A percentile compares a stretch with the other conserved stretches of the same genome.
These are phyloP conservation scores for Furcasterigmium sp. DNA, from an alignment of 2,329 filamentous ascomycete species.

Conservation along the genomic window DNA sequence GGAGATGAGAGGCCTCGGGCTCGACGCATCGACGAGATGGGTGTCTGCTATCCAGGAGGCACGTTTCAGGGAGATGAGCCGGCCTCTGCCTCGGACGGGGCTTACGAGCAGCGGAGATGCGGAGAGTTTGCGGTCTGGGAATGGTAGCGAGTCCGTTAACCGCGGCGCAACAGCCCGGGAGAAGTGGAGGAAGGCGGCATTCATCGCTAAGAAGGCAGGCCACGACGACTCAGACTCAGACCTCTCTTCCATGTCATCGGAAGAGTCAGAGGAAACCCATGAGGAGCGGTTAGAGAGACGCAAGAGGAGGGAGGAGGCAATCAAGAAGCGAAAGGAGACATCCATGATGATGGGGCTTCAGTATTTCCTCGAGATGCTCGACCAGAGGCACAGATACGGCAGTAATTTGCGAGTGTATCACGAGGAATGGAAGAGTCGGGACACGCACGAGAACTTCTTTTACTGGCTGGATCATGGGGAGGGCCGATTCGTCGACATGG, in stretches of 20 bases:
- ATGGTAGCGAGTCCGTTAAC: conserved; percentile 6
- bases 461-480: conserved; percentile 87
- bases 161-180: conserved; percentile 43
- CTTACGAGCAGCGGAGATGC: conserved; percentile 7
- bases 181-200: conserved; percentile 71
- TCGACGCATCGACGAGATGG: conserved; percentile 70
- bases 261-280: conserved; percentile 23
- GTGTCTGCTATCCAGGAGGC: conserved; percentile 58
- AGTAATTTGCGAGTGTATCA: conserved; percentile 79
- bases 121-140: conserved; percentile 7
- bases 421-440: conserved; percentile 70
- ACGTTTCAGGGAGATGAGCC: conserved; percentile 46
- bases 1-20: conserved; percentile 61
- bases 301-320: conserved; percentile 40
- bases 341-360: conserved; percentile 79
- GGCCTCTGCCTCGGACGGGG: conserved; percentile 30
- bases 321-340: conserved; percentile 54
- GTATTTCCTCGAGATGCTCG: conserved; percentile 83
- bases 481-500: conserved; percentile 64
- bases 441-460: conserved; percentile 85
- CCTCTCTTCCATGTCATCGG: conserved; percentile 17
- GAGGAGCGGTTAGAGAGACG: conserved; percentile 31
- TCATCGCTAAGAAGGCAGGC: conserved; percentile 67
- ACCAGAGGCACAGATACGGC: conserved; percentile 82
- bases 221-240: conserved; percentile 47